Base-by-base conservation (phyloP, 2,329 filamentous ascomycete genomes). In the Sarocladiaceae sp. region DNA sequence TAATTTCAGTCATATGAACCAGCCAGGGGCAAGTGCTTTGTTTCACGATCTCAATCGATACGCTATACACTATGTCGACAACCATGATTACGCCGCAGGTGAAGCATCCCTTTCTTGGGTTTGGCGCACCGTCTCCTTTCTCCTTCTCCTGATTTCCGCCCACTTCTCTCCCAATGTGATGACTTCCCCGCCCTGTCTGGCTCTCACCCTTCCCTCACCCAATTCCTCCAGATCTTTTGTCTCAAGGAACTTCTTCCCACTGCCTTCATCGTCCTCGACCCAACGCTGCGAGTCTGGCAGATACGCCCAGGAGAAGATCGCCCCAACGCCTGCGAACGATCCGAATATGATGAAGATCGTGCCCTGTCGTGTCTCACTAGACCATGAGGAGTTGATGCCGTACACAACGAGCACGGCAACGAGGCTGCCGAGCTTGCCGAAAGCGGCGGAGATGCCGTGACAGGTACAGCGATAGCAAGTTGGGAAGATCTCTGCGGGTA, bases 401-500 rank as follows among this genome's bases (percentile, higher is more conserved):
- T 48, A 48, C 11, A 48, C 44, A 11, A 48, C 44, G 4, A 48
- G 26, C 11, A 48, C 44, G 26, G 57, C 77, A 4, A 78, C 64
- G 49, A 84, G 74, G 53, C 77, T 78, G 22, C 80, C 81, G 1
- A 80, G 64, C 59, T 84, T 84, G 11, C 81, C 82, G 1, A 76
- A 74, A 0, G 81, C 81, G 0, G 82, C 81, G 0, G 80, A 81
- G 50, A 84, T 80, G 22, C 80, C 81, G 59, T 84, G 80, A 54
- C 80, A 84, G 0, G 81, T 82, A 49, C 76, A 82, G 36, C 83
- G 76, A 58, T 84, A 85, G 56, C 76, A 75, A 2, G 82, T 86
- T 0, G 81, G 82, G 61, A 86, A 87, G 37, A 83, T 77, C 60
- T 86, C 82, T 37, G 80, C 82, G 1, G 83, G 81, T 15, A 86